phyloP scores from a whole-genome alignment of 129 eudicot species.

The Flaveria bidentis region DNA sequence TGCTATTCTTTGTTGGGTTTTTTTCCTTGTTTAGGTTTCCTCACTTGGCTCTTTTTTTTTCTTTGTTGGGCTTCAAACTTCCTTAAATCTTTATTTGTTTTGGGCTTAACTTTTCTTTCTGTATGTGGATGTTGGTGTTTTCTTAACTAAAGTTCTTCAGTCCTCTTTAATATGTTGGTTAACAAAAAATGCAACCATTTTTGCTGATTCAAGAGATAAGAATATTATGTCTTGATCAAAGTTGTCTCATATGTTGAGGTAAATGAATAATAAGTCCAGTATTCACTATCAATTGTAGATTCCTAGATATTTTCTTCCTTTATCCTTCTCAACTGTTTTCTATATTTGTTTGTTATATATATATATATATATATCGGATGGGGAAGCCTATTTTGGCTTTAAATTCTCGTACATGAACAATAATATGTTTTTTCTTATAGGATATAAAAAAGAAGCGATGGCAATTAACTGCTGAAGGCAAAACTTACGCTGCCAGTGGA shows the following conservation, averaged over 20 bases:
- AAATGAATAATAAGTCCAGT: background rate
- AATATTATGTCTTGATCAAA: background rate
- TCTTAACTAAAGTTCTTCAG: too few relatives aligned
- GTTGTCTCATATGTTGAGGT: background rate
- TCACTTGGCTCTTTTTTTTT: too few relatives aligned
- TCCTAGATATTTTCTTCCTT: background rate
- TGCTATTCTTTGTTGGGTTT: too few relatives aligned
- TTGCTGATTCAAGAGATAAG: too few relatives aligned
- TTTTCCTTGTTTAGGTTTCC: too few relatives aligned
- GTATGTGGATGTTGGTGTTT: too few relatives aligned
- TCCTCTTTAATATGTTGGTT: too few relatives aligned
- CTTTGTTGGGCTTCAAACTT: too few relatives aligned
- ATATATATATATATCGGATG: background rate
- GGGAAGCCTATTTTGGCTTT: background rate
- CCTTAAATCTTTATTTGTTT: too few relatives aligned
- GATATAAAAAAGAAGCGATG: conserved; percentile 86
- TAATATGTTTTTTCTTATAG: conserved; percentile 42
- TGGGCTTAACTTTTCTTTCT: too few relatives aligned
- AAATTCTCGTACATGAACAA: background rate
- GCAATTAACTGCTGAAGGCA: conserved; percentile 81
- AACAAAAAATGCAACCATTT: too few relatives aligned
- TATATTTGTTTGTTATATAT: background rate
- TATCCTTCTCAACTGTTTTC: background rate
- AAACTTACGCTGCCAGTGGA: conserved; percentile 70
- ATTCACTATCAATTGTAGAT: background rate